Evolutionary conservation across 2,329 filamentous ascomycete species (phyloP), one percentile per base, ranked within the genome.

Genomic region (Fusarium drepaniforme): DNA sequence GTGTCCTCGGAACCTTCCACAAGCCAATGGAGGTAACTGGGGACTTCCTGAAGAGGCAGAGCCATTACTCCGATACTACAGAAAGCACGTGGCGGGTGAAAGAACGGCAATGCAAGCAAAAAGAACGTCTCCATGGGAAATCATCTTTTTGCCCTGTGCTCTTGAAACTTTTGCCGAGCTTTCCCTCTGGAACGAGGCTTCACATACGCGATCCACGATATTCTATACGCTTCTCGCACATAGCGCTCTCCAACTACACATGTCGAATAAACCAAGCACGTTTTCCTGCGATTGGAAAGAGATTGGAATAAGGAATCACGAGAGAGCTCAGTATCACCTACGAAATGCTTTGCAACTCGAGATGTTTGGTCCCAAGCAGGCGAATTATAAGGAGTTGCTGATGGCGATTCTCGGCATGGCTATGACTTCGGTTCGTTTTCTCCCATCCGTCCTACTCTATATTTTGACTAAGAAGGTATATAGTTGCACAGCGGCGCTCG

Each of bases 381-480:
- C 82, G 5, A 85, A 85, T 35, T 87, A 87, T 64, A 86, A 85
- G 28, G 83, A 84, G 8, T 80, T 85, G 2, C 75, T 87, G 9
- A 86, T 87, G 81, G 85, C 85, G 0, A 81, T 87, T 0, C 78
- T 87, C 0, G 75, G 73, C 0, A 74, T 79, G 65, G 77, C 77
- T 0, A 79, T 77, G 75, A 78, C 75, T 9, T 79, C 75, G 5
- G 77, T 76, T 61, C 18, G 49, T 42, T 15, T 8, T 1, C 2
- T 1, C 0, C 3, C 3, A 3, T 13, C 5, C 1, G 1, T 4
- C 0, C 0, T 0, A 6, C 3, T 3, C 6, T 15, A 0, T 4
- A 8, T 1, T 0, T 13, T 23, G 13, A 8, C 65, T 77, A 46
- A 76, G 13, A 6, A 7, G 3, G 0, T 3, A 2, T 4, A 3